Percentiles rank a stretch among this genome's conserved stretches.
These are phyloP conservation scores for Quercus agrifolia DNA, from an alignment of 306 rosid genomes.

Conservation along the genomic window DNA sequence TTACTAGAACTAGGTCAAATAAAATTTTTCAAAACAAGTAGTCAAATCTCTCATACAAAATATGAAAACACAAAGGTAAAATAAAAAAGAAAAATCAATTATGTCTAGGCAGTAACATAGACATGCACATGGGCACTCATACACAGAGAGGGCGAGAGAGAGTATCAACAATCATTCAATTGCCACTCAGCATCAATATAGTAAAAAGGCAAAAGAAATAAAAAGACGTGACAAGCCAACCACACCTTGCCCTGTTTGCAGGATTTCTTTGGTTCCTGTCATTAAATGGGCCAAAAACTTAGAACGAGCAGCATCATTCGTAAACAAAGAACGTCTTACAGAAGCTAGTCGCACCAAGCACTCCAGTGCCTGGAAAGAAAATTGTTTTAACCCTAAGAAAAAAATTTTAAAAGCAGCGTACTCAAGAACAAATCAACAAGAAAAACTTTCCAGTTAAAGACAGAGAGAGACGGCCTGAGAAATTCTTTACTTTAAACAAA, in stretches of 20 bases:
- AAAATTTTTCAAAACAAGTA: background rate
- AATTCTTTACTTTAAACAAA: background rate
- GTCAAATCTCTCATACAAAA: background rate
- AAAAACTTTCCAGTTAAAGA: conserved; percentile 1
- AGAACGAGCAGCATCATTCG: conserved; percentile 95
- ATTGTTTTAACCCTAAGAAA: conserved; percentile 31
- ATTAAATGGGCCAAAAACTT: conserved; percentile 96
- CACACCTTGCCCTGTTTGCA: conserved; percentile 97
- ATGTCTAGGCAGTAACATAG: background rate
- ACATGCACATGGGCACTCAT: background rate
- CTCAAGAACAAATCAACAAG: conserved; percentile 22
- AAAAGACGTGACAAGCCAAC: conserved; percentile 37
- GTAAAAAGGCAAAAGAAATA: conserved; percentile 11
- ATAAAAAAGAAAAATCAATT: background rate
- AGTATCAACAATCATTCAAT: background rate
- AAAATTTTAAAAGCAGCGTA: conserved; percentile 25
- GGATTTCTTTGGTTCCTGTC: conserved; percentile 99
- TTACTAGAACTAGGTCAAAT: background rate
- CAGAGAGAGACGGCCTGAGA: background rate
- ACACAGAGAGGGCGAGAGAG: background rate
- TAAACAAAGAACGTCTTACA: conserved; percentile 96
- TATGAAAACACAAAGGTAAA: background rate
- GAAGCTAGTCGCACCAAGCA: conserved; percentile 99
- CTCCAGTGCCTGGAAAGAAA: conserved; percentile 91
- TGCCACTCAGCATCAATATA: conserved; percentile 21